Evolutionary conservation across 176 grass and related monocot genomes (phyloP), one percentile per base, ranked within the genome.

Genomic region (Aegilops speltoides): DNA sequence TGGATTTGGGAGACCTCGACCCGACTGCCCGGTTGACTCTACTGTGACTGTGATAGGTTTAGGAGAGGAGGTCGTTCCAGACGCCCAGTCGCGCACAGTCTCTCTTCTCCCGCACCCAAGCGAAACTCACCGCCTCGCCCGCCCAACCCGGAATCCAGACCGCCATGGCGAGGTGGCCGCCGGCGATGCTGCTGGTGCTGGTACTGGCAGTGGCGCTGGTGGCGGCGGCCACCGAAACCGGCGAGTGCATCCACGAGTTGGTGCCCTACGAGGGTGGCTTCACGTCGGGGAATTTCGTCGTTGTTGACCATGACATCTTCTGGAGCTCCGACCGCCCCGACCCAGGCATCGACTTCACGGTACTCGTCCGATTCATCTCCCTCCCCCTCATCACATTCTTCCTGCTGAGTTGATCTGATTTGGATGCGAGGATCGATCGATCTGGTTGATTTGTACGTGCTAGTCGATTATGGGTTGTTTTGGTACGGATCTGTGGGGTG

Each of bases 261-360:
- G 93, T 98, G 34, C 92, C 92, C 50, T 98, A 98, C 85, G 96
- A 98, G 71, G 96, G 93, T 12, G 93, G 96, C 64, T 85, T 90
- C 34, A 88, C 96, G 69, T 91, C 93, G 8, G 93, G 96, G 19
- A 96, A 98, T 86, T 98, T 98, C 92, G 96, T 98, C 73, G 96
- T 98, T 25, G 96, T 48, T 4, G 45, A 48, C 45, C 45, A 48
- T 48, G 45, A 48, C 45, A 48, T 48, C 45, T 48, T 48, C 45
- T 48, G 45, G 45, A 48, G 45, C 45, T 48, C 45, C 45, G 13
- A 48, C 45, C 4, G 45, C 45, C 45, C 45, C 3, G 45, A 48
- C 45, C 45, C 45, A 29, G 96, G 96, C 76, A 91, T 98, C 84
- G 96, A 98, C 85, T 84, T 98, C 82, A 83, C 84, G 62, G 23